Evolutionary conservation across 2,329 filamentous ascomycete genomes (phyloP).

Genomic region (Fusarium sp.): DNA sequence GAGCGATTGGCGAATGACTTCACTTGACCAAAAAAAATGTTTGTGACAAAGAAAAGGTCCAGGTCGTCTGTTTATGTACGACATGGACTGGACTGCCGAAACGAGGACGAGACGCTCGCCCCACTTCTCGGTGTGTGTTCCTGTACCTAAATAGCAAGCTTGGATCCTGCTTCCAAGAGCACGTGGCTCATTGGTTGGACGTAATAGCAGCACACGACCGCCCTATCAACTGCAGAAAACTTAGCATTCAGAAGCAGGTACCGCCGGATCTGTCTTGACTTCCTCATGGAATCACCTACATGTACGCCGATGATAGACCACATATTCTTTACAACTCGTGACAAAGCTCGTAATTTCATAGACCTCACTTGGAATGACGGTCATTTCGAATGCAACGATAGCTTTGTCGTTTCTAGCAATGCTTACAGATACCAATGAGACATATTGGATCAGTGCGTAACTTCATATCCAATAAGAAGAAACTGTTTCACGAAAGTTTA

Average conservation of each 20-base stretch:
- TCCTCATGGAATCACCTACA: not conserved
- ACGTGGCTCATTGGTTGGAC: slow-evolving; percentile 48
- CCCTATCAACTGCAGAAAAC: slow-evolving; percentile 21
- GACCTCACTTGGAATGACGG: not conserved
- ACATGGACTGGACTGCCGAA: slow-evolving; percentile 27
- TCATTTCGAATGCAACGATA: not conserved
- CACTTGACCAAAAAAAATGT: slow-evolving; percentile 7
- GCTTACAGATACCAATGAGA: not conserved
- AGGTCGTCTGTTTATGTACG: slow-evolving; percentile 31
- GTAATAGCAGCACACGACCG: not conserved
- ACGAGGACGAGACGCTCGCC: slow-evolving; percentile 16
- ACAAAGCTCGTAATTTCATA: not conserved
- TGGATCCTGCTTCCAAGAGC: slow-evolving; percentile 25
- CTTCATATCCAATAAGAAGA: not conserved
- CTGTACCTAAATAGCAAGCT: slow-evolving; percentile 1
- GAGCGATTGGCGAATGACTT: slow-evolving; percentile 7
- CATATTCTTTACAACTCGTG: not conserved
- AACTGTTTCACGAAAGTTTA: not conserved
- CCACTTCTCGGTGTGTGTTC: slow-evolving; percentile 21
- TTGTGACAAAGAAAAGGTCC: slow-evolving; percentile 26
- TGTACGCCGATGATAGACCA: not conserved
- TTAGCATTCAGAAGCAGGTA: slow-evolving; percentile 28
- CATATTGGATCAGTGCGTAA: slow-evolving; percentile 6
- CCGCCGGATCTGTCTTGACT: slow-evolving; percentile 4
- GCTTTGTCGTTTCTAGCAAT: not conserved